Conservation (phyloP, 148 eudicot genomes). For the Gaultheria prostrata region DNA sequence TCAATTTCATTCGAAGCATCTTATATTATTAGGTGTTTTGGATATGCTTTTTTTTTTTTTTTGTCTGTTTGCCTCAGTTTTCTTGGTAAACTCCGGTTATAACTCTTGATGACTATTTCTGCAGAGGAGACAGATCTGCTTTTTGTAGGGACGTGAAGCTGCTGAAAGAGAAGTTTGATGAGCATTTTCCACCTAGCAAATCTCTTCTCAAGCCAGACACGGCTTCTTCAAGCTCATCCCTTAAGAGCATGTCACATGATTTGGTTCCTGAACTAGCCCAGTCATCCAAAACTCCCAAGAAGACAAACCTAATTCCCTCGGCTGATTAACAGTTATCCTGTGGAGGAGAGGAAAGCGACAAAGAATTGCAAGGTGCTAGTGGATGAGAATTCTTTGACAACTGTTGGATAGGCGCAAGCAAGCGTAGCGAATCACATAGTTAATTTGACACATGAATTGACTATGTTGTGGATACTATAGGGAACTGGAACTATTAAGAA, state of each 20-base stretch:
- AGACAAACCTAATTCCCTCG: conserved; percentile 18
- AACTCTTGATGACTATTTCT: background rate
- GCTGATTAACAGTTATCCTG: conserved; percentile 21
- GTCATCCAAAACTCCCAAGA: conserved; percentile 19
- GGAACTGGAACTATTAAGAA: background rate
- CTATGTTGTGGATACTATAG: background rate
- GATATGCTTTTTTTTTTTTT: too few species aligned
- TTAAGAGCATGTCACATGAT: conserved; percentile 33
- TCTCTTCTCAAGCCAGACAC: conserved; percentile 51
- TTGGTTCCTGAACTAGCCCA: conserved; percentile 24
- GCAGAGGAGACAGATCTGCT: conserved; percentile 90
- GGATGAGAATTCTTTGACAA: conserved; percentile 69
- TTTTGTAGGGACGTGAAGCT: conserved; percentile 67
- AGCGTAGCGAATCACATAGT: too few species aligned
- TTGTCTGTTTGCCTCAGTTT: background rate
- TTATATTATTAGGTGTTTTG: too few species aligned
- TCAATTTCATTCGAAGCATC: too few species aligned
- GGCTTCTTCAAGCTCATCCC: conserved; percentile 60
- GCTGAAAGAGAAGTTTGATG: conserved; percentile 67
- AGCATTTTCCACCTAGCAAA: conserved; percentile 45
- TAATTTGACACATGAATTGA: conserved; percentile 9
- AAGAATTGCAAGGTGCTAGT: conserved; percentile 19
- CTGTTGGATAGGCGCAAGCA: too few species aligned
- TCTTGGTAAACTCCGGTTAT: background rate
- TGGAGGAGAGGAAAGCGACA: conserved; percentile 23